Conservation (phyloP, 495 filamentous ascomycete genomes). For the Neurospora sp. region DNA sequence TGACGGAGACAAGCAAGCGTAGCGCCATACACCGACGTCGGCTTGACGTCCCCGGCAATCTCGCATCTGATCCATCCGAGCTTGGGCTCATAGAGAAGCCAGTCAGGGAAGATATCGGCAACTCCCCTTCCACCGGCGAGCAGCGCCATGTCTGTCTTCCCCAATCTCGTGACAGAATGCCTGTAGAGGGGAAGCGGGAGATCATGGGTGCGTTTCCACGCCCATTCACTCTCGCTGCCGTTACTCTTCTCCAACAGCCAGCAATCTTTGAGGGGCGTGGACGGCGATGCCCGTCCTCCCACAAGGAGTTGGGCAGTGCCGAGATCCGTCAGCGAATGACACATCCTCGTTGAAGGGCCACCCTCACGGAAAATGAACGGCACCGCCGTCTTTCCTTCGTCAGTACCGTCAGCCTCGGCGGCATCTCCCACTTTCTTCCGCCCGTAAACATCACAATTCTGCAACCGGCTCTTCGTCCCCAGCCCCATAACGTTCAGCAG, state of each 20-base stretch:
- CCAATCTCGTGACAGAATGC: constrained; percentile 55
- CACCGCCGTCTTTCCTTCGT: neutral
- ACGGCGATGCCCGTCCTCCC: constrained; percentile 72
- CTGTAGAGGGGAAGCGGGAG: constrained; percentile 60
- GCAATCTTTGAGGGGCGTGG: constrained; percentile 54
- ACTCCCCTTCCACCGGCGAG: constrained; percentile 17
- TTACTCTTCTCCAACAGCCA: constrained; percentile 50
- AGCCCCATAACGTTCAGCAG: constrained; percentile 47
- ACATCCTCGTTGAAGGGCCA: constrained; percentile 52
- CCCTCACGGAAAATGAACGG: constrained; percentile 17
- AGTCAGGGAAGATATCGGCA: constrained; percentile 41
- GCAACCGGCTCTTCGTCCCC: constrained; percentile 48
- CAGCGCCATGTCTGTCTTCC: constrained; percentile 35
- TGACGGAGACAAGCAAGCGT: constrained; percentile 22
- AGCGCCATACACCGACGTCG: constrained; percentile 53
- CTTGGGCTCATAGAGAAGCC: constrained; percentile 51
- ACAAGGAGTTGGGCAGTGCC: constrained; percentile 48
- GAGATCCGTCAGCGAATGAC: constrained; percentile 62
- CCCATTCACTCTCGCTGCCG: constrained; percentile 9
- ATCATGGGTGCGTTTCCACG: constrained; percentile 53
- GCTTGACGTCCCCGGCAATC: constrained; percentile 18
- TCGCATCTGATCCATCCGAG: constrained; percentile 36
- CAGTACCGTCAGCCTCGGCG: neutral
- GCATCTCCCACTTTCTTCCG: constrained; percentile 6
- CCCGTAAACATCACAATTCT: constrained; percentile 50